Conservation (phyloP, 805 yeast species). For the Candida orba region DNA sequence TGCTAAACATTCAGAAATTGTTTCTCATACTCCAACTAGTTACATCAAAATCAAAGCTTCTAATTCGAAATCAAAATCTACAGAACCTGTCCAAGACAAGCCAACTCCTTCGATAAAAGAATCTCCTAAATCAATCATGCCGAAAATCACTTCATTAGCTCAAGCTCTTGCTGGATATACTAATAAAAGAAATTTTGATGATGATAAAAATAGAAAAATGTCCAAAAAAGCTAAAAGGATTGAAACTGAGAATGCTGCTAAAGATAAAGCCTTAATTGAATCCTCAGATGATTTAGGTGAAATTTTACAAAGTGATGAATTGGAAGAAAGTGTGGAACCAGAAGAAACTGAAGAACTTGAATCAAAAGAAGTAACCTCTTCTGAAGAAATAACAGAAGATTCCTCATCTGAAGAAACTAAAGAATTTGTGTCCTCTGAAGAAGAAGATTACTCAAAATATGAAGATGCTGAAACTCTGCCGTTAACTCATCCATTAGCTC, state of each 20-base stretch:
- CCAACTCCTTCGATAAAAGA: not conserved
- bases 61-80: slow-evolving; percentile 4
- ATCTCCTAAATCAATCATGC: slow-evolving; percentile 4
- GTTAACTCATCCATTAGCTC: slow-evolving; percentile 16
- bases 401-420: no score
- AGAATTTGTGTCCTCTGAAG: slow-evolving; percentile 7
- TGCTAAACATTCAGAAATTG: slow-evolving; percentile 49
- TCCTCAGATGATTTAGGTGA: slow-evolving; percentile 24
- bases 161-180: slow-evolving; percentile 23
- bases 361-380: not conserved
- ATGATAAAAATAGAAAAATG: slow-evolving; percentile 12
- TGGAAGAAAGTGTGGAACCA: slow-evolving; percentile 8
- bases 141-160: slow-evolving; percentile 15
- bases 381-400: no score
- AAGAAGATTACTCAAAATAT: slow-evolving; percentile 15
- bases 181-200: slow-evolving; percentile 18
- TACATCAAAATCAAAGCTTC: slow-evolving; percentile 32
- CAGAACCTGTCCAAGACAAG: not conserved
- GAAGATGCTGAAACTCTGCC: slow-evolving; percentile 12
- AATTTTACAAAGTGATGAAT: slow-evolving; percentile 23
- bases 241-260: slow-evolving; percentile 1
- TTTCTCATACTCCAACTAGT: slow-evolving; percentile 37
- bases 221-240: slow-evolving; percentile 20
- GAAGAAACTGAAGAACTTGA: slow-evolving; percentile 11
- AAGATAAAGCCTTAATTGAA: slow-evolving; percentile 6